These are phyloP conservation scores for Dryas integrifolia DNA, from an alignment of 331 rosid genomes.

Conservation along the genomic window DNA sequence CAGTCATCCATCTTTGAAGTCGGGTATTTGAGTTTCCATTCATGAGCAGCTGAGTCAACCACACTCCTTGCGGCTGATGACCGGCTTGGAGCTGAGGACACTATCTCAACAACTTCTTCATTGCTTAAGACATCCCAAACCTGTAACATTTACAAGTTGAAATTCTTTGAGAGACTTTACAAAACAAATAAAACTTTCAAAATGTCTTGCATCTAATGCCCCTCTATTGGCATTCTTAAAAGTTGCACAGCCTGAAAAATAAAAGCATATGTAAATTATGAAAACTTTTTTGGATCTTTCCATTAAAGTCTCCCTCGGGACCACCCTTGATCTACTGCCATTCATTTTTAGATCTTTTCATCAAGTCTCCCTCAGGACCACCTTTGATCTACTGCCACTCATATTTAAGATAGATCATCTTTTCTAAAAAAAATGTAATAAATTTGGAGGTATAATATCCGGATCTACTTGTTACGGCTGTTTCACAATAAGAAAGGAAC, in stretches of 20 bases:
- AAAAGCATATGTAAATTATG: neutral
- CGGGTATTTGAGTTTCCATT: slow-evolving; percentile 91
- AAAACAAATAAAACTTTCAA: neutral
- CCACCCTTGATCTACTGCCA: too few species aligned
- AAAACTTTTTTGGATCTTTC: too few species aligned
- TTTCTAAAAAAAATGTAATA: too few species aligned
- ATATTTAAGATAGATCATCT: too few species aligned
- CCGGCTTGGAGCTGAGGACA: slow-evolving; percentile 61
- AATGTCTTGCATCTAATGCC: neutral
- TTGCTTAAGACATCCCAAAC: slow-evolving; percentile 97
- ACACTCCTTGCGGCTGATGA: slow-evolving; percentile 65
- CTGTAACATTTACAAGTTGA: slow-evolving; percentile 34
- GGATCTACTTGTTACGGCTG: too few species aligned
- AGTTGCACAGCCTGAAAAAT: neutral
- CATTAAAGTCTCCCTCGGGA: too few species aligned
- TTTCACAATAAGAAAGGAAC: too few species aligned
- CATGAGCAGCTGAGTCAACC: slow-evolving; percentile 83
- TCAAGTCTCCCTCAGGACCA: too few species aligned
- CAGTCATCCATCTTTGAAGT: slow-evolving; percentile 97
- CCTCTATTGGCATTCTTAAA: neutral
- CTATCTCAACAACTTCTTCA: slow-evolving; percentile 84
- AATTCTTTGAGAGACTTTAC: neutral
- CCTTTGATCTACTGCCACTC: too few species aligned
- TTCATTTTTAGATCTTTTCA: too few species aligned
- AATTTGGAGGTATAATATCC: too few species aligned